Evolutionary conservation across 176 grass and related monocot genomes (phyloP).

Genomic region (Avena sativa): DNA sequence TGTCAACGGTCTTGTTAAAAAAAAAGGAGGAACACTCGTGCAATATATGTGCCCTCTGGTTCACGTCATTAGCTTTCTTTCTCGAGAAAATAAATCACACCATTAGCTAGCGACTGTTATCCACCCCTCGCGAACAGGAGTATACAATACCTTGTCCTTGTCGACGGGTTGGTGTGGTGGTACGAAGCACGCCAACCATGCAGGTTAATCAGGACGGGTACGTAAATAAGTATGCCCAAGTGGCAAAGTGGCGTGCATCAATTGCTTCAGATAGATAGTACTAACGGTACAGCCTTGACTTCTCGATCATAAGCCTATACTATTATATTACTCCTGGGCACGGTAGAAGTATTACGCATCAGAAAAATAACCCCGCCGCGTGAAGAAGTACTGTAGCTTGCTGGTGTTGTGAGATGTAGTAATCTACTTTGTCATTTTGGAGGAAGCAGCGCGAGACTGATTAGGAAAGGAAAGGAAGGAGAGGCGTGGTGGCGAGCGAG

Average conservation of each 20-base stretch:
- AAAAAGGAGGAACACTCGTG: not conserved
- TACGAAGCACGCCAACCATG: not conserved
- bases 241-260: not conserved
- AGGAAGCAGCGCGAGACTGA: not conserved
- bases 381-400: not conserved
- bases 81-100: not conserved
- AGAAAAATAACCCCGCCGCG: not conserved
- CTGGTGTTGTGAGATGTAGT: too few species aligned
- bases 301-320: not conserved
- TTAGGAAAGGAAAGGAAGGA: not conserved
- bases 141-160: not conserved
- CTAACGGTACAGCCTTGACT: not conserved
- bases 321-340: not conserved
- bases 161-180: not conserved
- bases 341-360: not conserved
- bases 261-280: not conserved
- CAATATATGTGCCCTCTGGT: not conserved
- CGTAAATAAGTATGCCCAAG: too few species aligned
- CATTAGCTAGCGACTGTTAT: conserved; percentile 10
- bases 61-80: not conserved
- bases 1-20: not conserved
- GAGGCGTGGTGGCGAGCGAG: not conserved
- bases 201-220: not conserved
- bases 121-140: not conserved
- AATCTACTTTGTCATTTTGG: not conserved